phyloP scores from a whole-genome alignment of 345 rosid species.

The Psidium friedrichsthalianum region DNA sequence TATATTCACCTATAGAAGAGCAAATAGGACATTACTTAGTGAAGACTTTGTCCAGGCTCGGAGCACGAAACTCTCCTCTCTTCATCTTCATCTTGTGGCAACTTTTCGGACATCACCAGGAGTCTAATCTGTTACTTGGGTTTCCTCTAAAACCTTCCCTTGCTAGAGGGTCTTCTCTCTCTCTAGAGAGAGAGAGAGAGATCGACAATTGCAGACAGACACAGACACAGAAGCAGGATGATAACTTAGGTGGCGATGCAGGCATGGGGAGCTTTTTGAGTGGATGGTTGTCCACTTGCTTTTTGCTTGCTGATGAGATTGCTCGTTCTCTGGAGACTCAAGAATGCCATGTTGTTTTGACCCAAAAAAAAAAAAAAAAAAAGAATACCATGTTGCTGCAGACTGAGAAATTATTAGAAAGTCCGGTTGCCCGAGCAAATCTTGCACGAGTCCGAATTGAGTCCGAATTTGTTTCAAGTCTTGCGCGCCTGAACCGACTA shows the following conservation, averaged over 20 bases:
- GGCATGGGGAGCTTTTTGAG: neutral
- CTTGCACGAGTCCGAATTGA: neutral
- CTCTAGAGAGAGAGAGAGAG: too few relatives aligned
- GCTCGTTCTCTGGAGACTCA: neutral
- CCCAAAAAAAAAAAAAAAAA: too few relatives aligned
- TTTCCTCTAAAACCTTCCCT: neutral
- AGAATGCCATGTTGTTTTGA: neutral
- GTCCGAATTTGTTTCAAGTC: neutral
- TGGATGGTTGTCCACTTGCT: conserved; percentile 1
- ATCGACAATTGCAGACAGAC: neutral
- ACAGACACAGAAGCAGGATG: neutral
- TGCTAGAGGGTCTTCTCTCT: neutral
- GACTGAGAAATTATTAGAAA: neutral
- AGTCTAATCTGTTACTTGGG: neutral
- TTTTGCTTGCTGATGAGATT: neutral
- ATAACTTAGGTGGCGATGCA: neutral
- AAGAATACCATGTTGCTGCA: neutral
- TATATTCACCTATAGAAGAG: neutral
- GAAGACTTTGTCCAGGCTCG: neutral
- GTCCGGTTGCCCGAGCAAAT: neutral
- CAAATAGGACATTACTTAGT: neutral
- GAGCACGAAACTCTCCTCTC: neutral
- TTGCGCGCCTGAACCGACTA: neutral
- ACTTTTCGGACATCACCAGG: neutral
- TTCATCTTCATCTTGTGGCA: neutral